A percentile compares a stretch with the other conserved stretches of the same genome.
Conservation (phyloP, 2,329 filamentous ascomycete genomes). For the Aspergillus vadensis region DNA sequence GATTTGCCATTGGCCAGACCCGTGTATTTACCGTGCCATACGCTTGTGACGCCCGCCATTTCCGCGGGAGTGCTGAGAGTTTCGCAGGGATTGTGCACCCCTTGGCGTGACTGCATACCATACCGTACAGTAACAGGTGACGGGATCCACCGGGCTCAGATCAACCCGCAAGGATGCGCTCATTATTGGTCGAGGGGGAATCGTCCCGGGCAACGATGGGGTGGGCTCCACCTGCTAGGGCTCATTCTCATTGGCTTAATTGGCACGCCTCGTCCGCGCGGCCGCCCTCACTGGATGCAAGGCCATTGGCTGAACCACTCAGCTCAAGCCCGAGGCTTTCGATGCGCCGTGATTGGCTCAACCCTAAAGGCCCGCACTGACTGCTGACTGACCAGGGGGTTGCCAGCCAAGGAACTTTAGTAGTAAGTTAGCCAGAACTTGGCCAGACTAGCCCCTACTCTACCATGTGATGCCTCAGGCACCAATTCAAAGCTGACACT, state of each 20-base stretch:
- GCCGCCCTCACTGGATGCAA: slow-evolving; percentile 16
- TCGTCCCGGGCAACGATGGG: slow-evolving; percentile 13
- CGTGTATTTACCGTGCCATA: slow-evolving; percentile 19
- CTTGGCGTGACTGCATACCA: slow-evolving; percentile 9
- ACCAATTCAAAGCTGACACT: neutral
- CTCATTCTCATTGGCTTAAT: slow-evolving; percentile 14
- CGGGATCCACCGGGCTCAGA: slow-evolving; percentile 19
- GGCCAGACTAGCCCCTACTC: neutral
- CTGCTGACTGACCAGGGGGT: slow-evolving; percentile 1
- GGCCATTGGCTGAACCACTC: slow-evolving; percentile 17
- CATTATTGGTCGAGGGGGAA: slow-evolving; percentile 24
- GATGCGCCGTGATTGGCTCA: slow-evolving; percentile 16
- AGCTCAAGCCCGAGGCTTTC: slow-evolving; percentile 7
- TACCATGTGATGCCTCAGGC: neutral
- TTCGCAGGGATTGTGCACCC: too few relatives aligned
- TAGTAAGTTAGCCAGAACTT: neutral
- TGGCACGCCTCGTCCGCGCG: slow-evolving; percentile 21
- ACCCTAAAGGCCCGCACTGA: slow-evolving; percentile 5
- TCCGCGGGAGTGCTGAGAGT: too few relatives aligned
- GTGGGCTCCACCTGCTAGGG: neutral
- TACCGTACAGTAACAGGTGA: slow-evolving; percentile 18
- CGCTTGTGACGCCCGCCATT: neutral
- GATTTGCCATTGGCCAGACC: slow-evolving; percentile 7
- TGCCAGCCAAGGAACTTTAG: slow-evolving; percentile 3
- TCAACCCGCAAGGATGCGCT: slow-evolving; percentile 22